Percentiles rank a stretch among this genome's conserved stretches.
Conservation (phyloP, 805 yeast genomes). For the Monosporozyma siamensis region DNA sequence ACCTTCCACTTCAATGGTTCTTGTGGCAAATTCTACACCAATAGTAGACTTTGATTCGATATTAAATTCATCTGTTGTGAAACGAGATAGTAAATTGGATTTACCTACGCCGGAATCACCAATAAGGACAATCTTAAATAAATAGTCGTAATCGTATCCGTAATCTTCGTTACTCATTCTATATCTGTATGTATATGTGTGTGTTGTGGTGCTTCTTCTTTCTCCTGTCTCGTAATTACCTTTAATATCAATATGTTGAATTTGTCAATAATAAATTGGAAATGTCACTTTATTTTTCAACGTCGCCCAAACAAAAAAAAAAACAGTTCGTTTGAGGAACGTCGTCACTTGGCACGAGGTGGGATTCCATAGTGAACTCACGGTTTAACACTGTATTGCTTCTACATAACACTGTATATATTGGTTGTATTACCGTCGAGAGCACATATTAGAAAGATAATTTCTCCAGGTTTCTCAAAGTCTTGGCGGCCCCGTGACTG, state of each 20-base stretch:
- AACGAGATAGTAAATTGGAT: slow-evolving; percentile 84
- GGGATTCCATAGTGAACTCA: no score
- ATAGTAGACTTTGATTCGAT: slow-evolving; percentile 89
- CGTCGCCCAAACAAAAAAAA: no score
- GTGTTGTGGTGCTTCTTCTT: not conserved
- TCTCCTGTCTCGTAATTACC: not conserved
- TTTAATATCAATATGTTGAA: not conserved
- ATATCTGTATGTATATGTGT: not conserved
- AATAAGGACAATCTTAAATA: slow-evolving; percentile 86
- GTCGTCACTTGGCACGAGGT: no score
- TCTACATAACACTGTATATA: no score
- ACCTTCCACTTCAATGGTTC: slow-evolving; percentile 82
- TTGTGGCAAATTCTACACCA: slow-evolving; percentile 96
- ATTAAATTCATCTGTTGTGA: slow-evolving; percentile 92
- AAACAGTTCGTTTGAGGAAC: no score
- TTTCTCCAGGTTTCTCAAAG: slow-evolving; percentile 3
- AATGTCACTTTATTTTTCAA: no score
- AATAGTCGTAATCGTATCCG: slow-evolving; percentile 77
- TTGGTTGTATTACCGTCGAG: no score
- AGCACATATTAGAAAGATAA: slow-evolving; percentile 1
- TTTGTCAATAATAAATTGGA: no score
- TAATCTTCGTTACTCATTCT: slow-evolving; percentile 48
- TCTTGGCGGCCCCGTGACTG: slow-evolving; percentile 4
- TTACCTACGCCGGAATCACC: slow-evolving; percentile 98
- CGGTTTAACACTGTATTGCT: no score